Evolutionary conservation across 2,329 filamentous ascomycete genomes (phyloP), one percentile per base, ranked within the genome.

Genomic region (Talaromyces sp.): DNA sequence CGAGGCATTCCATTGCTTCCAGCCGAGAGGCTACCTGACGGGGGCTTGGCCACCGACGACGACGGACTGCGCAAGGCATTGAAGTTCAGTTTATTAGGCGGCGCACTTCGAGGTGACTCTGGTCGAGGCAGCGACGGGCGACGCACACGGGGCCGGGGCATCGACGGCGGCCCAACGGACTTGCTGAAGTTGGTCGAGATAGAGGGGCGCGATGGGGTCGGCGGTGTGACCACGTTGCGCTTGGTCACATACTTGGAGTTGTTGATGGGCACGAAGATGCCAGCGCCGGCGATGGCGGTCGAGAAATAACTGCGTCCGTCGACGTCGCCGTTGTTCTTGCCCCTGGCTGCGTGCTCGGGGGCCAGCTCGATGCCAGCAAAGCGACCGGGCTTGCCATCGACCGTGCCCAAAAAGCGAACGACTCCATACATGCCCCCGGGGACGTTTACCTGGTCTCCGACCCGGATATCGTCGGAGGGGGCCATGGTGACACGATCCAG

Each of bases 321-420:
- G 58, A 97, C 94, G 74, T 96, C 92, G 64, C 94, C 94, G 69
- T 85, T 95, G 72, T 99, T 99, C 81, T 99, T 99, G 35, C 94
- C 94, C 71, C 89, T 85, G 56, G 82, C 75, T 35, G 92, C 90
- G 78, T 88, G 95, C 66, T 96, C 90, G 57, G 85, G 80, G 68
- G 88, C 86, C 64, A 99, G 81, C 75, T 99, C 94, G 38, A 99
- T 90, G 52, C 94, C 94, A 32, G 91, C 92, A 80, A 99, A 99
- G 21, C 85, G 84, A 56, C 94, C 94, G 67, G 89, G 91, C 80
- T 96, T 97, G 64, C 92, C 92, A 67, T 87, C 85, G 46, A 99
- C 93, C 43, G 81, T 81, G 51, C 94, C 94, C 63, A 97, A 81
- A 72, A 96, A 99, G 72, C 90, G 93, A 66, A 97, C 88, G 2